Evolutionary conservation across 176 grass and related monocot species (phyloP).

Genomic region (Triticum monococcum): DNA sequence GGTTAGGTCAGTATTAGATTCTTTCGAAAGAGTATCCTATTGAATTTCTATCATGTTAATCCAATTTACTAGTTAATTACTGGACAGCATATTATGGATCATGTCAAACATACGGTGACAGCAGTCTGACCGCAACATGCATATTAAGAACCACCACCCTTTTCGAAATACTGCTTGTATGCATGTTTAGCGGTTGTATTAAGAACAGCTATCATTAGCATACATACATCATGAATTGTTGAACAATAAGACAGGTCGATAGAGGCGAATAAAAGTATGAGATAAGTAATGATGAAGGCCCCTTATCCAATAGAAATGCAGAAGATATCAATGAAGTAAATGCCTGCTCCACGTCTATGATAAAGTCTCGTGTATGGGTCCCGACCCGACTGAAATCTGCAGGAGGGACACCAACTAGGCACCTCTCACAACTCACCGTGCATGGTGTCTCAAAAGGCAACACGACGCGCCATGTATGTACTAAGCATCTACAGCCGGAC

Average conservation of each 20-base stretch:
- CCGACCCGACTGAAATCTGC: conserved; percentile 18
- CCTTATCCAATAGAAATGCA: conserved; percentile 29
- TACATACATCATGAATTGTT: not conserved
- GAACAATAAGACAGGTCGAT: not conserved
- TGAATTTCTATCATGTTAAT: not conserved
- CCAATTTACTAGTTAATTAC: conserved; percentile 13
- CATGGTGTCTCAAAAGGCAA: conserved; percentile 26
- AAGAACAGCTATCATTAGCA: not conserved
- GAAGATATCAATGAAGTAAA: conserved; percentile 34
- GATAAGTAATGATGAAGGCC: conserved; percentile 25
- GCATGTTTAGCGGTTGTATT: not conserved
- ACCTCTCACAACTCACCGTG: conserved; percentile 1
- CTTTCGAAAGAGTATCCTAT: not conserved
- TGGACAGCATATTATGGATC: not conserved
- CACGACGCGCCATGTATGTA: conserved; percentile 14
- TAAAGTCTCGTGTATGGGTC: conserved; percentile 24
- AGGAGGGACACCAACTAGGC: conserved; percentile 9
- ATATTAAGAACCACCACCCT: conserved; percentile 12
- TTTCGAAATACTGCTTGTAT: not conserved
- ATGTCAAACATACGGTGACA: conserved; percentile 22
- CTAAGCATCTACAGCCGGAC: not conserved
- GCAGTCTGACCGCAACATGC: not conserved
- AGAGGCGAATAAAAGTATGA: not conserved
- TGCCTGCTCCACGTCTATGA: conserved; percentile 24
- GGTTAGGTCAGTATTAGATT: no score